Conservation (phyloP, 139 green algal species). For the Chlamydomonas sp. region DNA sequence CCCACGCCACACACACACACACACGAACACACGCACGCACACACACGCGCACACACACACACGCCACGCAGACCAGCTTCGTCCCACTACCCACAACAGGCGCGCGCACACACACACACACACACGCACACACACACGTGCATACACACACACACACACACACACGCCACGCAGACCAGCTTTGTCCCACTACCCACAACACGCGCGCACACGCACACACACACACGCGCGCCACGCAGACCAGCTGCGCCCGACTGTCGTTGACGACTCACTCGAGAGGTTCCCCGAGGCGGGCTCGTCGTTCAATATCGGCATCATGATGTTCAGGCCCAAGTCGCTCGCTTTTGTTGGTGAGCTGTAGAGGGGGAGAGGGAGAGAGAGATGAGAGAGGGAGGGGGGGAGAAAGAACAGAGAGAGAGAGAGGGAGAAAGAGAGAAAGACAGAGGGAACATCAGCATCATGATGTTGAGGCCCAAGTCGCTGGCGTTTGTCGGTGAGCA, state of each 20-base stretch:
- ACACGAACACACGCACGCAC: too few relatives aligned
- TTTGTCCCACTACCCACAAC: too few relatives aligned
- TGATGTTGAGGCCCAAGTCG: background rate
- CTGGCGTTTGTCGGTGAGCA: background rate
- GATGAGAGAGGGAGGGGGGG: background rate
- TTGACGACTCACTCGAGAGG: slow-evolving; percentile 55
- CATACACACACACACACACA: too few relatives aligned
- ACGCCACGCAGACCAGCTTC: too few relatives aligned
- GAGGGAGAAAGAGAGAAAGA: background rate
- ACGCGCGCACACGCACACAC: too few relatives aligned
- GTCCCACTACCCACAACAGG: too few relatives aligned
- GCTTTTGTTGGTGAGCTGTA: slow-evolving; percentile 34
- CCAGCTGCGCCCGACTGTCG: background rate
- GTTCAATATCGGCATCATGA: slow-evolving; percentile 93
- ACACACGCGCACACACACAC: too few relatives aligned
- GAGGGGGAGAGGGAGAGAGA: background rate
- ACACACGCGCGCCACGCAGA: background rate
- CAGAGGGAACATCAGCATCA: background rate
- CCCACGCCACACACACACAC: too few relatives aligned
- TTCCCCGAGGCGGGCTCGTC: slow-evolving; percentile 40
- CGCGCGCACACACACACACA: too few relatives aligned
- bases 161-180: too few relatives aligned
- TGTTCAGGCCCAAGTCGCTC: slow-evolving; percentile 50
- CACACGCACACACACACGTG: too few relatives aligned
- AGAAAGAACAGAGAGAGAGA: background rate